Base-by-base conservation (phyloP, 2,329 filamentous ascomycete genomes). In the Albifimbria verrucaria region DNA sequence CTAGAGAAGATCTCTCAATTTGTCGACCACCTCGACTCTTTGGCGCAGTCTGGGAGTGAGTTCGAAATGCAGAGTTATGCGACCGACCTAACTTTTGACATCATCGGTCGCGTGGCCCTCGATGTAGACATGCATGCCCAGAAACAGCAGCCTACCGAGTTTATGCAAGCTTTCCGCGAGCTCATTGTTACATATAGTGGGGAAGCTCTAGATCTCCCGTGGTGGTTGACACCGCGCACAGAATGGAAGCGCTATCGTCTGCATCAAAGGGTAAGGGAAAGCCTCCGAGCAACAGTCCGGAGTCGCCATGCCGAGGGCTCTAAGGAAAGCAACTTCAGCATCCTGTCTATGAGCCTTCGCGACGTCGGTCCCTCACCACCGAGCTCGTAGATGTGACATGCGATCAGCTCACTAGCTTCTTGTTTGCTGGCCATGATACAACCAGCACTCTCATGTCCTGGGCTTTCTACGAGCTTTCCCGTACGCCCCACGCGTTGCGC, bases 361-460 rank as follows among this genome's bases (percentile, higher is more conserved):
- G 66, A 63, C 20, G 57, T 52, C 3, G 58, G 65, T 2, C 55
- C 1, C 55, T 72, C 26, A 66, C 63, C 20, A 52, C 59, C 0
- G 56, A 63, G 4, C 49, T 69, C 15, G 28, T 73, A 12, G 41
- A 62, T 17, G 57, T 62, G 39, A 70, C 68, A 4, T 64, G 63
- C 41, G 68, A 72, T 51, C 70, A 73, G 55, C 57, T 75, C 28
- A 70, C 68, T 48, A 66, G 68, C 0, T 74, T 76, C 55, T 58
- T 74, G 10, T 71, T 76, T 39, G 72, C 71, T 3, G 72, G 73
- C 3, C 72, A 75, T 43, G 72, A 75, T 55, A 74, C 73, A 4
- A 72, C 72, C 2, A 68, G 66, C 36, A 69, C 67, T 52, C 59
- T 68, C 2, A 57, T 75, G 1, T 60, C 68, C 7, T 75, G 70